phyloP scores from a whole-genome alignment of 176 grass and related monocot genomes.

The Urochloa ruziziensis region DNA sequence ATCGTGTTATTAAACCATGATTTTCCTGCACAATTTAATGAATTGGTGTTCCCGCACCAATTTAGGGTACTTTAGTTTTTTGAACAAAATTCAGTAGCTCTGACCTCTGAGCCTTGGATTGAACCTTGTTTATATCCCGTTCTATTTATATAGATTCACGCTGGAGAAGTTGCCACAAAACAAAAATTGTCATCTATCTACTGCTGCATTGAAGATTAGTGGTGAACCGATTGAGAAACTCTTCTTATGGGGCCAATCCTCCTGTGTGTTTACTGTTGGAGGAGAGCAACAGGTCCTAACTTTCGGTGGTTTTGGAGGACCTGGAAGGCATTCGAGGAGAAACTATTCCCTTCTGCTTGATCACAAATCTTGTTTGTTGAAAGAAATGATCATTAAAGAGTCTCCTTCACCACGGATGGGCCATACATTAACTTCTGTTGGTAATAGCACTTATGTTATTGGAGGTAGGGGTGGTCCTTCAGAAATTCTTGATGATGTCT shows the following conservation, averaged over 20 bases:
- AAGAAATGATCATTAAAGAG: slow-evolving; percentile 44
- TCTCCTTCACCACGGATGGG: slow-evolving; percentile 81
- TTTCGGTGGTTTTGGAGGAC: slow-evolving; percentile 96
- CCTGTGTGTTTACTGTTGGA: slow-evolving; percentile 44
- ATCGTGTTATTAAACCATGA: background rate
- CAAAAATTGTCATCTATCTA: slow-evolving; percentile 39
- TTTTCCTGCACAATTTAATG: background rate
- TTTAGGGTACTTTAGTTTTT: background rate
- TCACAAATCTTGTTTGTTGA: slow-evolving; percentile 54
- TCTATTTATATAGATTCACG: slow-evolving; percentile 52
- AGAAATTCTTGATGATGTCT: slow-evolving; percentile 87
- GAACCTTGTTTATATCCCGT: background rate
- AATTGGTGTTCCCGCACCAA: background rate
- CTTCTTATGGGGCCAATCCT: slow-evolving; percentile 91
- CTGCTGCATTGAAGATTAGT: slow-evolving; percentile 48
- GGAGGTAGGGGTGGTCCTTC: slow-evolving; percentile 85
- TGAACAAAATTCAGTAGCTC: slow-evolving; percentile 19
- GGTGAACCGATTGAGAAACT: slow-evolving; percentile 85
- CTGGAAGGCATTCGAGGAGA: slow-evolving; percentile 79
- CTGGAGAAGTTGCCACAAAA: slow-evolving; percentile 33
- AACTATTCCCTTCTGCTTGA: slow-evolving; percentile 66
- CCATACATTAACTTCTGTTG: slow-evolving; percentile 62
- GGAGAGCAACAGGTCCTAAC: slow-evolving; percentile 50
- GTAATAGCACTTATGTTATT: slow-evolving; percentile 65
- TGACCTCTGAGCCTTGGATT: background rate